Evolutionary conservation across 768 basidiomycete genomes (phyloP), one percentile per base, ranked within the genome.

Genomic region (Leccinellum rugosiceps): DNA sequence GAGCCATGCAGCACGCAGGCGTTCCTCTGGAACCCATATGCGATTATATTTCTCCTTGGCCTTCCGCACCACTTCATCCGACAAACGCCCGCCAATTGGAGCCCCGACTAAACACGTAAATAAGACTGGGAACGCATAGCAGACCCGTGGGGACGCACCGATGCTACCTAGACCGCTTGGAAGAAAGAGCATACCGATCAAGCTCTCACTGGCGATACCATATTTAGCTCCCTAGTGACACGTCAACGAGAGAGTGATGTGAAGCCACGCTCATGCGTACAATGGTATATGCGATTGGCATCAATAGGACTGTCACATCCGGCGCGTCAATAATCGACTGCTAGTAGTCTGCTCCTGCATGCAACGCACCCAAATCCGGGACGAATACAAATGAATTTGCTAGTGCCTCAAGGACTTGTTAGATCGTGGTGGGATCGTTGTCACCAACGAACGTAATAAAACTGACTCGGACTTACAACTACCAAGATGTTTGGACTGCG

Each of bases 221-320:
- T 71, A 73, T 26, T 59, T 67, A 13, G 67, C 73, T 4, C 84
- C 88, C 87, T 90, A 57, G 6, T 17, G 26, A 17, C 5, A 34
- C 6, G 46, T 48, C 44, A 52, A 44, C 15, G 11, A 30, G 30
- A n/a, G 35, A 3, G 23, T 34, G 8, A 21, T 28, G 3, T 7
- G 6, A 43, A 50, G 8, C 9, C 1, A 17, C 25, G 11, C 6
- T 25, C 1, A 50, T 45, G 32, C 83, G 59, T 58, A 88, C 88
- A 28, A 90, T 76, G 0, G 87, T 89, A 60, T 83, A 87, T 0
- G 86, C 78, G 6, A 90, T 69, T 1, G 88, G 88, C 13, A 86
- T 68, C 49, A 88, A 65, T 2, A 88, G 64, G 8, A 61, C 78
- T 75, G 21, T 23, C n/a, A 4, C 10, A 45, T 19, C 49, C 25